phyloP scores from a whole-genome alignment of 2,329 filamentous ascomycete species.

The Phoma sp. region DNA sequence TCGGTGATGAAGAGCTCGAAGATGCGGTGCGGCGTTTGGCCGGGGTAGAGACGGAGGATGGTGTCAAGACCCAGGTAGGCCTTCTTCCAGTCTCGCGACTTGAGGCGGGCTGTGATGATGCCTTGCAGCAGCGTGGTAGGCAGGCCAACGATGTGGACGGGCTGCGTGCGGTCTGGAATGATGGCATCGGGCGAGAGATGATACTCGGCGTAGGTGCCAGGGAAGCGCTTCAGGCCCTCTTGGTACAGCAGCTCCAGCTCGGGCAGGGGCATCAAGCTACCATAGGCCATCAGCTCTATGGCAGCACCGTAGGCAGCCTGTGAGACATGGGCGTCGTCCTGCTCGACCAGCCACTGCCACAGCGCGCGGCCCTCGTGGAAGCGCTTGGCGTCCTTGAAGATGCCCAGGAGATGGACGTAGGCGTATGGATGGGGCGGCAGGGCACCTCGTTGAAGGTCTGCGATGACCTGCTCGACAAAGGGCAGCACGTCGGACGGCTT shows the following conservation, averaged over 20 bases:
- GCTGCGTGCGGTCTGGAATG: constrained; percentile 50
- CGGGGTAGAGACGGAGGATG: constrained; percentile 55
- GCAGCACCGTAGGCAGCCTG: constrained; percentile 56
- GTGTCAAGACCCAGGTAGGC: constrained; percentile 60
- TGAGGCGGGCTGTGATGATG: constrained; percentile 56
- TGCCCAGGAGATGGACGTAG: constrained; percentile 55
- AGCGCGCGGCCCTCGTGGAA: constrained; percentile 50
- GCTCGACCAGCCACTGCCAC: constrained; percentile 56
- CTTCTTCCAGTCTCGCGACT: constrained; percentile 53
- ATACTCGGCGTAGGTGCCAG: constrained; percentile 55
- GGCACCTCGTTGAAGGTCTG: constrained; percentile 46
- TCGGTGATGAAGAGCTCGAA: constrained; percentile 55
- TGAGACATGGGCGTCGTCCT: constrained; percentile 52
- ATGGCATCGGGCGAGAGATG: constrained; percentile 57
- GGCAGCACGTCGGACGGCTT: constrained; percentile 21
- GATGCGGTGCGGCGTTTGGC: constrained; percentile 49
- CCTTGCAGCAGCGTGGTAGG: constrained; percentile 55
- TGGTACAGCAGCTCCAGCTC: constrained; percentile 56
- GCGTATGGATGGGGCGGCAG: constrained; percentile 48
- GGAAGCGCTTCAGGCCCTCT: constrained; percentile 55
- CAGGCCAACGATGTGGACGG: constrained; percentile 43
- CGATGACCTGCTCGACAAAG: constrained; percentile 49
- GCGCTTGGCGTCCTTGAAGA: constrained; percentile 54
- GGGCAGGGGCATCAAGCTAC: constrained; percentile 45
- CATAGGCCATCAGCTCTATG: constrained; percentile 56